These are phyloP conservation scores for Panellus pusillus DNA, from an alignment of 768 basidiomycete species.

Conservation along the genomic window DNA sequence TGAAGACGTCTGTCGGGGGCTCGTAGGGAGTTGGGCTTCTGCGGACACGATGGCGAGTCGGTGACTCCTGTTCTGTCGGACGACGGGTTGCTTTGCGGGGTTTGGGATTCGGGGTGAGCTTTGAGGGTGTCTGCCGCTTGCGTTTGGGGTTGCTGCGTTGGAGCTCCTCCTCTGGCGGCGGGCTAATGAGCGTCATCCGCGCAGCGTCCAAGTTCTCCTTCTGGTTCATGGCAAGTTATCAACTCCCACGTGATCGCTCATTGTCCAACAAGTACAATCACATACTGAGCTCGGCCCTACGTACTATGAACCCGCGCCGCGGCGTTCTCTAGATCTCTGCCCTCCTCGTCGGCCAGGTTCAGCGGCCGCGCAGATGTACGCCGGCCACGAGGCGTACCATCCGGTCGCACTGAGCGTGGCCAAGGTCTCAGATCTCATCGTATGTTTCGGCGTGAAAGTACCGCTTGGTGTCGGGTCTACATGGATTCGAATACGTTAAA, in stretches of 20 bases:
- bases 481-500: neutral
- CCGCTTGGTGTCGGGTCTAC: conserved; percentile 18
- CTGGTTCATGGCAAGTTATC: too few species aligned
- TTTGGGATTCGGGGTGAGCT: conserved; percentile 59
- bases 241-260: too few species aligned
- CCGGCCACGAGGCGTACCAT: conserved; percentile 14
- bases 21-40: conserved; percentile 65
- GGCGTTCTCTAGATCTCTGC: neutral
- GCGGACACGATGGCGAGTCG: conserved; percentile 25
- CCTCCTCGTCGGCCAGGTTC: conserved; percentile 13
- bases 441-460: conserved; percentile 18
- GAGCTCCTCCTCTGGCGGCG: conserved; percentile 56
- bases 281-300: too few species aligned
- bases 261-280: too few species aligned
- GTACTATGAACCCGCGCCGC: too few species aligned
- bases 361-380: conserved; percentile 16
- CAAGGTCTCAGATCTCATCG: conserved; percentile 11
- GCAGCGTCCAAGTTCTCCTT: conserved; percentile 16
- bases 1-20: conserved; percentile 67
- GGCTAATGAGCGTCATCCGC: conserved; percentile 47
- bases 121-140: conserved; percentile 34
- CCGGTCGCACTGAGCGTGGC: conserved; percentile 9
- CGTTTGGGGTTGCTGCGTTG: conserved; percentile 34
- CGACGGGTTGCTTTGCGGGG: conserved; percentile 45
- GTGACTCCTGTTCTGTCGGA: conserved; percentile 1